Evolutionary conservation across 345 rosid species (phyloP).

Genomic region (Acer negundo): DNA sequence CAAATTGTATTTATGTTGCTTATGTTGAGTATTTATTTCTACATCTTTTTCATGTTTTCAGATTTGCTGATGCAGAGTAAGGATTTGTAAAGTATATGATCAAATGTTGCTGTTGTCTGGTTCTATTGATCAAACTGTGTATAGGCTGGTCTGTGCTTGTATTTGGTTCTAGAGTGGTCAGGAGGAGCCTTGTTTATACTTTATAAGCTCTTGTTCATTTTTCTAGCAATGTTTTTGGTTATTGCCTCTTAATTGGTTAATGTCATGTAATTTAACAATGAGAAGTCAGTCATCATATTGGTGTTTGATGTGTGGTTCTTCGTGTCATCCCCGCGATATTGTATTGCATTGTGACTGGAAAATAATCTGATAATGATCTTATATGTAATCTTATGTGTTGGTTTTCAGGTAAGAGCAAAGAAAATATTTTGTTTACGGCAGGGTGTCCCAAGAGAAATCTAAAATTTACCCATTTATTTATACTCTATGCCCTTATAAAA

Average conservation of each 20-base stretch:
- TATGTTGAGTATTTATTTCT: neutral
- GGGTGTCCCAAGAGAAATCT: too few species aligned
- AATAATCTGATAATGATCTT: neutral
- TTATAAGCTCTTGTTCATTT: neutral
- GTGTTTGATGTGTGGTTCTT: neutral
- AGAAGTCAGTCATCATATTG: neutral
- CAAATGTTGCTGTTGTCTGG: neutral
- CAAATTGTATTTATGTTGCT: neutral
- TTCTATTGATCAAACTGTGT: neutral
- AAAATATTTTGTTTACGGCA: too few species aligned
- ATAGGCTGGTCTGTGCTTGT: neutral
- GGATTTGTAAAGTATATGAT: neutral
- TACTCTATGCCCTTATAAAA: too few species aligned
- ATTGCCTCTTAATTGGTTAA: neutral
- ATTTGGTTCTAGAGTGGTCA: neutral
- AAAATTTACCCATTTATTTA: too few species aligned
- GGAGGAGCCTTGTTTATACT: neutral
- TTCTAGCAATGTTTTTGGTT: neutral
- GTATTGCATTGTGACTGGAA: constrained; percentile 1
- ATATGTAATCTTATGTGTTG: neutral
- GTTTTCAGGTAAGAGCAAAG: neutral
- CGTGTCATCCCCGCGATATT: neutral
- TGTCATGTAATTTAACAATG: neutral
- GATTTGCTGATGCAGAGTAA: constrained; percentile 43
- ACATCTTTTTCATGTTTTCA: neutral